A percentile compares a stretch with the other conserved stretches of the same genome.
Evolutionary conservation across 495 filamentous ascomycete genomes (phyloP).

Genomic region (Choiromyces venosus): DNA sequence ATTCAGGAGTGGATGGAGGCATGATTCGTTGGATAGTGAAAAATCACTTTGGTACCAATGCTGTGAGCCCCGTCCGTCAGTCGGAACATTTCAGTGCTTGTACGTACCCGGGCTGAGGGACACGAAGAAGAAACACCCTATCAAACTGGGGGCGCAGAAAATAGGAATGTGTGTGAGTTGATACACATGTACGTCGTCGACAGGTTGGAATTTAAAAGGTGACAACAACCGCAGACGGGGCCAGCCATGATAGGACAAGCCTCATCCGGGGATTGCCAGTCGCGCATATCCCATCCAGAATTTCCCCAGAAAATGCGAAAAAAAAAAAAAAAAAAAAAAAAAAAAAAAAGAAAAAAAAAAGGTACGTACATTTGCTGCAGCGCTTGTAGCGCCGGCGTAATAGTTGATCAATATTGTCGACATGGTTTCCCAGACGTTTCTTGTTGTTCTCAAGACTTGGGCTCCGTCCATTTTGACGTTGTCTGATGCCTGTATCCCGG

Average conservation of each 20-base stretch:
- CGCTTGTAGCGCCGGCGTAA: neutral
- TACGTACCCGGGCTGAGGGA: neutral
- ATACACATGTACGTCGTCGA: constrained; percentile 37
- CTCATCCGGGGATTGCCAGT: constrained; percentile 1
- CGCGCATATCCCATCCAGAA: constrained; percentile 26
- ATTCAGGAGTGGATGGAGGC: constrained; percentile 28
- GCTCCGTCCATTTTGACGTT: neutral
- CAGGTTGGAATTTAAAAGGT: constrained; percentile 38
- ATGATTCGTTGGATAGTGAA: constrained; percentile 31
- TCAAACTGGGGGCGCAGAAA: constrained; percentile 11
- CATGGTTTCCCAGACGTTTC: neutral
- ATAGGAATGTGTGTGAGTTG: constrained; percentile 32
- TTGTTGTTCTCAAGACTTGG: neutral
- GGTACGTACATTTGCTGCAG: neutral
- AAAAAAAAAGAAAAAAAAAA: constrained; percentile 12
- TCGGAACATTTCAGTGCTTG: neutral
- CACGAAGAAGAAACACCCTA: neutral
- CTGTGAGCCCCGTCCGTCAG: constrained; percentile 1
- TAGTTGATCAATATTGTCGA: neutral
- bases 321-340: constrained; percentile 22
- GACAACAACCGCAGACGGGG: constrained; percentile 38
- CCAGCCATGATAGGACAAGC: constrained; percentile 32
- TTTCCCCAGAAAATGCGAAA: constrained; percentile 19
- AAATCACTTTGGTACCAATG: constrained; percentile 13
- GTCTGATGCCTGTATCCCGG: neutral